Conservation (phyloP, 1,284 basidiomycete genomes). For the Ganoderma leucocontextum region DNA sequence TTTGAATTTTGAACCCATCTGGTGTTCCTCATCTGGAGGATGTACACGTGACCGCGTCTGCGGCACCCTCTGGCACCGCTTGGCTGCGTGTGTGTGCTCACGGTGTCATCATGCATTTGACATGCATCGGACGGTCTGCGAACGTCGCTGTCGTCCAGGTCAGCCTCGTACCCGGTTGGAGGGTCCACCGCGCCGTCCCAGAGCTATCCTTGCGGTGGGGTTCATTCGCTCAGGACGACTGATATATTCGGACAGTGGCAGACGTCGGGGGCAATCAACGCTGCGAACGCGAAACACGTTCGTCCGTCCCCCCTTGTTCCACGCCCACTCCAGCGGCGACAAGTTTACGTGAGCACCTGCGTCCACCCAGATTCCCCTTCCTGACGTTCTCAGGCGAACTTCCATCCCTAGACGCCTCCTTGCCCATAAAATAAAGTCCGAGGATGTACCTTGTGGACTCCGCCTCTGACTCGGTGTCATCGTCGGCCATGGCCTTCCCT, state of each 20-base stretch:
- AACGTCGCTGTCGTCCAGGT: background rate
- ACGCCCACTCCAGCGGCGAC: conserved; percentile 1
- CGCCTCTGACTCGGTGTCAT: conserved; percentile 20
- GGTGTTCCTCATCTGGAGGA: background rate
- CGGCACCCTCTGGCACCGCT: conserved; percentile 22
- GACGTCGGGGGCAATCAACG: conserved; percentile 15
- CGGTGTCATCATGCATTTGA: background rate
- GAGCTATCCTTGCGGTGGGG: background rate
- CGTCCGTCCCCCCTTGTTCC: conserved; percentile 8
- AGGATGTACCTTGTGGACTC: conserved; percentile 25
- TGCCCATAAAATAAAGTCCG: conserved; percentile 20
- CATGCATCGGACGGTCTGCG: background rate
- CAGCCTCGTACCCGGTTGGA: background rate
- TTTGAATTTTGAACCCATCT: background rate
- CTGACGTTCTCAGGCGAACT: conserved; percentile 23
- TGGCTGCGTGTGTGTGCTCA: background rate
- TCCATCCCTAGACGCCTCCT: conserved; percentile 25
- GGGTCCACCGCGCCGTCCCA: background rate
- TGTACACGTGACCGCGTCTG: conserved; percentile 24
- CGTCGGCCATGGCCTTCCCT: conserved; percentile 27
- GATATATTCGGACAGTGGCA: background rate
- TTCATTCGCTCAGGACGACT: background rate
- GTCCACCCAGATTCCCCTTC: conserved; percentile 11
- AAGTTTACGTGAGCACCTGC: conserved; percentile 5
- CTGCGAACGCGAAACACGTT: conserved; percentile 20